phyloP scores from a whole-genome alignment of 2,329 filamentous ascomycete species.

The Alternaria brassicae region DNA sequence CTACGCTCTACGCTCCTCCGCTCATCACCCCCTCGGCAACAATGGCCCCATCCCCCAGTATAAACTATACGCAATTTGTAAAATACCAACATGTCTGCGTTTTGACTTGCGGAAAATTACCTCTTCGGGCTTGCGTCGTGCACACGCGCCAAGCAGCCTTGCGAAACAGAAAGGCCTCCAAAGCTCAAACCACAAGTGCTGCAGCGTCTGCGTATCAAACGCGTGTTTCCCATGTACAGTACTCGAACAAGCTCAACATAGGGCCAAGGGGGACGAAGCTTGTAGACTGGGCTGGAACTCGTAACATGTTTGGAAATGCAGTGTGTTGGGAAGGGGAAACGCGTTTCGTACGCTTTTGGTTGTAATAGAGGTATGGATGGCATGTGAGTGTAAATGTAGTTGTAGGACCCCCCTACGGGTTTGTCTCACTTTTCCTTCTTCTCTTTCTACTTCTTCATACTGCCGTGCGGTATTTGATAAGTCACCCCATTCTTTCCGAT shows the following conservation, averaged over 20 bases:
- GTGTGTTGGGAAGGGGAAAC: not conserved
- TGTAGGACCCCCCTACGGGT: too few species aligned
- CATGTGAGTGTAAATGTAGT: not conserved
- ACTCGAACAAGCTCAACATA: slow-evolving; percentile 21
- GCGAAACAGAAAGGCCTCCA: slow-evolving; percentile 35
- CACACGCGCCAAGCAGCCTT: slow-evolving; percentile 23
- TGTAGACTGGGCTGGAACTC: slow-evolving; percentile 29
- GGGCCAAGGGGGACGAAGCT: slow-evolving; percentile 24
- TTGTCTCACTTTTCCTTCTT: too few species aligned
- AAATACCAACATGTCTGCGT: too few species aligned
- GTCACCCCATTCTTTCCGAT: slow-evolving; percentile 1
- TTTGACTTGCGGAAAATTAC: too few species aligned
- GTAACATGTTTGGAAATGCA: slow-evolving; percentile 1
- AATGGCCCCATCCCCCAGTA: too few species aligned
- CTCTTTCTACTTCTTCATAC: slow-evolving; percentile 13
- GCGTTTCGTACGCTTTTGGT: slow-evolving; percentile 1
- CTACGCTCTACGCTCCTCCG: too few species aligned
- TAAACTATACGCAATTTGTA: too few species aligned
- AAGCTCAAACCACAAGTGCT: slow-evolving; percentile 35
- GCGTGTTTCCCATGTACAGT: slow-evolving; percentile 3
- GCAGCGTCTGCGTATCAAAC: slow-evolving; percentile 40
- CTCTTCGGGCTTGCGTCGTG: not conserved
- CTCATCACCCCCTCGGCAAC: not conserved
- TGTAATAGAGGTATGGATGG: not conserved
- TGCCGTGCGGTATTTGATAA: slow-evolving; percentile 17